phyloP scores from a whole-genome alignment of 768 basidiomycete species.

The Clathrus columnatus region DNA sequence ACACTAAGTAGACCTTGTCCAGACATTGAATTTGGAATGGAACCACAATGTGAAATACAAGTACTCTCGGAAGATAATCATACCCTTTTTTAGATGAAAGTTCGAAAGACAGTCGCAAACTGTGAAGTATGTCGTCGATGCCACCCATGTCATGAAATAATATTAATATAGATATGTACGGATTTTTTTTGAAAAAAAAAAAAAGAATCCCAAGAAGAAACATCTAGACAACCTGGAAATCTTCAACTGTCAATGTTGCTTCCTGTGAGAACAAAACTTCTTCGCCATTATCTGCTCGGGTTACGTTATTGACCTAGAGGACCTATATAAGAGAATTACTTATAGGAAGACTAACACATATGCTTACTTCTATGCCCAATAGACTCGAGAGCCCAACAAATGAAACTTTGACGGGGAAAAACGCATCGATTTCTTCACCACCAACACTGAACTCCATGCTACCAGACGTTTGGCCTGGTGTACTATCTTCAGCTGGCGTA shows the following conservation, averaged over 20 bases:
- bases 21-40: too few species aligned
- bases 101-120: too few species aligned
- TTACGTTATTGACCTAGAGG: constrained; percentile 29
- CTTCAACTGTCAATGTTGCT: constrained; percentile 38
- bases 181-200: too few species aligned
- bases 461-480: constrained; percentile 46
- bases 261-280: constrained; percentile 48
- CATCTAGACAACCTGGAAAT: constrained; percentile 36
- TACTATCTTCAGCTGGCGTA: constrained; percentile 33
- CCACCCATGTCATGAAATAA: too few species aligned
- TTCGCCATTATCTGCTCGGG: constrained; percentile 40
- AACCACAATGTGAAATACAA: too few species aligned
- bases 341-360: constrained; percentile 17
- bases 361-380: constrained; percentile 57
- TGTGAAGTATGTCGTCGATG: too few species aligned
- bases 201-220: too few species aligned
- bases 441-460: constrained; percentile 86
- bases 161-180: too few species aligned
- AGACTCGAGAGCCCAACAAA: constrained; percentile 79
- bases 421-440: constrained; percentile 71
- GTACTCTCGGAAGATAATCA: too few species aligned
- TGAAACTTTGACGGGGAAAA: constrained; percentile 86
- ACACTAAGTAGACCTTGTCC: too few species aligned
- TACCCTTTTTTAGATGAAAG: too few species aligned
- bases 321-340: constrained; percentile 17